Base-by-base conservation (phyloP, 352 stramenopile species). In the Thraustochytrium sp. region DNA sequence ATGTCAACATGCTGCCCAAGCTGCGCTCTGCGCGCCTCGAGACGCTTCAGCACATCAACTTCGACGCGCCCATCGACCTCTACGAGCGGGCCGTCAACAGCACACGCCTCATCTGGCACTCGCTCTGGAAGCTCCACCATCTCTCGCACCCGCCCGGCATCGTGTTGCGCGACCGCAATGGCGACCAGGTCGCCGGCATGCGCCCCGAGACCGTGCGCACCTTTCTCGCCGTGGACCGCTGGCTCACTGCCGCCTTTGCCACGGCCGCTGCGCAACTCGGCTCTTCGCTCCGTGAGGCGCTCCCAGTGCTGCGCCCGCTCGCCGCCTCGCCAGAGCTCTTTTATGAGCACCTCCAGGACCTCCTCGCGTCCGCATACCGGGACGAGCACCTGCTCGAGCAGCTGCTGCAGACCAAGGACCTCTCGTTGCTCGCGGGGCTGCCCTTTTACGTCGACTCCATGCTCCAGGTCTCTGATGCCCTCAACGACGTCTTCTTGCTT, bases 81-180 rank as follows among this genome's bases (percentile, higher is more conserved):
- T 80, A 80, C 53, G 48, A 75, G 37, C 21, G n/a, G 29, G 68
- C 68, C 23, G 68, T 80, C 3, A 42, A 80, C 34, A 80, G 68
- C 68, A 53, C 68, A 11, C 31, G 40, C 9, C 53, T 49, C 5
- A 63, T 80, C 18, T 80, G 68, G 68, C 68, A 53, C 68, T 80
- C 34, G 18, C 34, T 80, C 0, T 72, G 42, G 44, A 80, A 80
- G 29, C 49, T 80, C 5, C 68, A 80, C 31, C 46, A 80, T 44
- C 31, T 80, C 4, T 18, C 44, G 68, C 44, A 80, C 76, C 68
- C 68, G 46, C n/a, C n/a, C n/a, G n/a, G n/a, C 8, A 61, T 80
- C 37, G 26, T 21, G 16, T 21, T 80, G 42, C 31, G 44, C n/a
- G 68, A 80, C 51, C n/a, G 63, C 11, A 34, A 13, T 18, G 68